Evolutionary conservation across 495 filamentous ascomycete species (phyloP).

Genomic region (Xylaria nigripes): DNA sequence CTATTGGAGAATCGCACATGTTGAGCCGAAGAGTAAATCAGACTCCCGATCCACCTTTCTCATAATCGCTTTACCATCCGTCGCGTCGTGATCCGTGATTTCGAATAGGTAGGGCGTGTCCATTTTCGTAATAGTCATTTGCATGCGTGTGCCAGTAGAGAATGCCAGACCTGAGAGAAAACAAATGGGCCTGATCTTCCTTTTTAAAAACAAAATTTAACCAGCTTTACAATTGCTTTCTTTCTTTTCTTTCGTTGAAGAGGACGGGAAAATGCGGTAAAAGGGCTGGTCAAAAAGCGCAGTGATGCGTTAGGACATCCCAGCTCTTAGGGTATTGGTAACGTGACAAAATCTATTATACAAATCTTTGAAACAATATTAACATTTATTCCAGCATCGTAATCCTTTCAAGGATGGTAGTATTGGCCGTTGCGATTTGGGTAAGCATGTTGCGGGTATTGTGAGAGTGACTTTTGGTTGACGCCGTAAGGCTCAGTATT

Average conservation of each 20-base stretch:
- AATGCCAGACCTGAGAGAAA: too few relatives aligned
- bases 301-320: background rate
- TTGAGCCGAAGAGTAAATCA: too few relatives aligned
- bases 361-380: slow-evolving; percentile 5
- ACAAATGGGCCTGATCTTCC: too few relatives aligned
- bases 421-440: slow-evolving; percentile 28
- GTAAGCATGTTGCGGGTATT: slow-evolving; percentile 35
- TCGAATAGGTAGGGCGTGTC: too few relatives aligned
- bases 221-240: background rate
- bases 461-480: slow-evolving; percentile 36
- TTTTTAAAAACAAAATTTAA: too few relatives aligned
- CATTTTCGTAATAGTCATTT: too few relatives aligned
- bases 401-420: slow-evolving; percentile 24
- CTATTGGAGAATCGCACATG: too few relatives aligned
- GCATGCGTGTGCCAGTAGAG: too few relatives aligned
- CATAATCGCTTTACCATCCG: too few relatives aligned
- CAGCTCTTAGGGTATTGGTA: background rate
- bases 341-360: background rate
- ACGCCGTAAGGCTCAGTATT: slow-evolving; percentile 27
- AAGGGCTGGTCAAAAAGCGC: background rate
- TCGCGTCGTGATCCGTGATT: too few relatives aligned
- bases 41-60: too few relatives aligned
- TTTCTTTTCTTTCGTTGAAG: background rate
- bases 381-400: background rate
- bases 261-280: too few relatives aligned